A percentile compares a stretch with the other conserved stretches of the same genome.
Conservation (phyloP, 2,329 filamentous ascomycete genomes). For the Botrytis galanthina region DNA sequence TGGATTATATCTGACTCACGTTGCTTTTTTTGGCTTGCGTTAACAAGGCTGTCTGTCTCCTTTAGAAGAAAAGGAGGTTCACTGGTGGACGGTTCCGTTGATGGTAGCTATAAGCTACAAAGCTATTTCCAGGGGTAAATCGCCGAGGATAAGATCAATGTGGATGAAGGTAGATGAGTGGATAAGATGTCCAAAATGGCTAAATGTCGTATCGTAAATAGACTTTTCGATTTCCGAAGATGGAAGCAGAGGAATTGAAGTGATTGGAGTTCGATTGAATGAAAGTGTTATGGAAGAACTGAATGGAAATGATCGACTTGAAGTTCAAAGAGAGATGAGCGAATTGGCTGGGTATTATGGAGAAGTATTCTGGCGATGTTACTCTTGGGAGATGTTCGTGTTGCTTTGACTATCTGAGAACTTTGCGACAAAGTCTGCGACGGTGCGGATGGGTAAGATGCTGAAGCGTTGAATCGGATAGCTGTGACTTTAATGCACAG, state of each 20-base stretch:
- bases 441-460: slow-evolving; percentile 27
- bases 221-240: slow-evolving; percentile 9
- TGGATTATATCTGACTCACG: slow-evolving; percentile 30
- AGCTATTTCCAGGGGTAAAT: slow-evolving; percentile 18
- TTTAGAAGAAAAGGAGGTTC: slow-evolving; percentile 22
- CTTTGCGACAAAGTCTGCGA: slow-evolving; percentile 36
- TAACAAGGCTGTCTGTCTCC: slow-evolving; percentile 18
- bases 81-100: not conserved
- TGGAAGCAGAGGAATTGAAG: not conserved
- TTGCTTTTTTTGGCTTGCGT: slow-evolving; percentile 23
- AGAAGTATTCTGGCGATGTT: slow-evolving; percentile 18
- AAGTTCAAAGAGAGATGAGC: not conserved
- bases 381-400: slow-evolving; percentile 24
- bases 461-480: slow-evolving; percentile 32
- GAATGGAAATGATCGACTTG: slow-evolving; percentile 15
- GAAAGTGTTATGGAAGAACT: not conserved
- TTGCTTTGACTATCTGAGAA: slow-evolving; percentile 36
- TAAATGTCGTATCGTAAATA: slow-evolving; percentile 11
- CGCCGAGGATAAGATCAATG: slow-evolving; percentile 2
- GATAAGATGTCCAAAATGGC: not conserved
- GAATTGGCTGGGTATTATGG: slow-evolving; percentile 23
- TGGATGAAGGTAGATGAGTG: not conserved
- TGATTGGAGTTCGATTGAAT: slow-evolving; percentile 1
- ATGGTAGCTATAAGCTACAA: slow-evolving; percentile 16
- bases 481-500: slow-evolving; percentile 25